Evolutionary conservation across 768 basidiomycete species (phyloP).

Genomic region (Kwoniella newhampshirensis): DNA sequence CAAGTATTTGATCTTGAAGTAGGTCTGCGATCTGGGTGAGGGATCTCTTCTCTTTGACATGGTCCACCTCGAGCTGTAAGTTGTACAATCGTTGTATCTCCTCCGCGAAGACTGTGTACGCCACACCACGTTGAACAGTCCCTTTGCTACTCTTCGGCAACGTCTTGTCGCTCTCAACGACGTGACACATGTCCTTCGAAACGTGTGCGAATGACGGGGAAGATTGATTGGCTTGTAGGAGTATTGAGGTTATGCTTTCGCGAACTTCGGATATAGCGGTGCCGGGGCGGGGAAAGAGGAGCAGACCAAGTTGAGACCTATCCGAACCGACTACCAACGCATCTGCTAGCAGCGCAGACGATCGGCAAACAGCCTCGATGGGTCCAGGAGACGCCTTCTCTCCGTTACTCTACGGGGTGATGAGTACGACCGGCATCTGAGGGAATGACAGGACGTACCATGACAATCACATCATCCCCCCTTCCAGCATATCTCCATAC

Average conservation of each 20-base stretch:
- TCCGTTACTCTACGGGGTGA: constrained; percentile 55
- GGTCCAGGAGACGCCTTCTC: constrained; percentile 63
- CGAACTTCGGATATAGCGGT: neutral
- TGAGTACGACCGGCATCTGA: too few relatives aligned
- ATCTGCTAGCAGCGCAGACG: constrained; percentile 57
- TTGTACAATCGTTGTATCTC: constrained; percentile 43
- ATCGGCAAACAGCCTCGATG: constrained; percentile 59
- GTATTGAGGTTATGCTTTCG: neutral
- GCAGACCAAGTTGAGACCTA: constrained; percentile 58
- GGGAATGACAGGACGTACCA: constrained; percentile 43
- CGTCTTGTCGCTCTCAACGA: constrained; percentile 16
- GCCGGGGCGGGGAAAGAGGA: constrained; percentile 55
- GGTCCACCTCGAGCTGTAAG: neutral
- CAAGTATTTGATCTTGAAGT: constrained; percentile 10
- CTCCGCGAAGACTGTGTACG: constrained; percentile 43
- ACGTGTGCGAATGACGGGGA: constrained; percentile 51
- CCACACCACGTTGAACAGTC: constrained; percentile 49
- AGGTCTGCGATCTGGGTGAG: constrained; percentile 19
- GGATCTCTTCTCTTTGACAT: constrained; percentile 9
- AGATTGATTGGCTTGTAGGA: constrained; percentile 33
- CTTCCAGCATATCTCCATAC: constrained; percentile 59
- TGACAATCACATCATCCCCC: constrained; percentile 60
- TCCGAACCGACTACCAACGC: constrained; percentile 61
- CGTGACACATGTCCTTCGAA: constrained; percentile 41
- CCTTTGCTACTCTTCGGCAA: constrained; percentile 53